Conservation (phyloP, 345 rosid species). For the Gossypium arboreum region DNA sequence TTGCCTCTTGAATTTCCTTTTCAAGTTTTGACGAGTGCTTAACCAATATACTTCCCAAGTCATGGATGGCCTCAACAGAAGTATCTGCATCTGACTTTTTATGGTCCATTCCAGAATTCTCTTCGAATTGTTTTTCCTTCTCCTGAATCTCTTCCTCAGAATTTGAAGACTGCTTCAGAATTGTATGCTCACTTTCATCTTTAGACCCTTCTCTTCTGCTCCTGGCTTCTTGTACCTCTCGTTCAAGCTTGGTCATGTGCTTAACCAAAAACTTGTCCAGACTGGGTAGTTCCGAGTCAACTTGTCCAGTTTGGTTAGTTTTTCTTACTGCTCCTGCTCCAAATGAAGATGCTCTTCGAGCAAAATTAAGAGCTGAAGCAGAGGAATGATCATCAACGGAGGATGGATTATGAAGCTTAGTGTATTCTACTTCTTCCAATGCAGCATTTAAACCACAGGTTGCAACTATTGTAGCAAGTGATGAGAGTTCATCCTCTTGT, state of each 20-base stretch:
- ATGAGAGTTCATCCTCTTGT: conserved; percentile 87
- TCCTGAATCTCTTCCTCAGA: conserved; percentile 59
- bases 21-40: conserved; percentile 43
- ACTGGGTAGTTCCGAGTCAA: conserved; percentile 57
- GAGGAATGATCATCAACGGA: conserved; percentile 24
- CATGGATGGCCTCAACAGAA: conserved; percentile 34
- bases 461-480: conserved; percentile 87
- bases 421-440: conserved; percentile 60
- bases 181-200: conserved; percentile 36
- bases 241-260: conserved; percentile 74
- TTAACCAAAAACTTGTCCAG: conserved; percentile 80
- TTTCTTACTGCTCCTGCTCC: conserved; percentile 32
- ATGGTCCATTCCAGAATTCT: conserved; percentile 14
- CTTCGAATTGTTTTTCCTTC: conserved; percentile 38
- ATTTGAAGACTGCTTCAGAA: conserved; percentile 56
- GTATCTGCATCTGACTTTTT: conserved; percentile 26
- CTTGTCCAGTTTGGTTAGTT: conserved; percentile 28
- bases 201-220: conserved; percentile 30
- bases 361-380: conserved; percentile 26
- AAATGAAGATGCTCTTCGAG: conserved; percentile 44
- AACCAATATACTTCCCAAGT: conserved; percentile 60
- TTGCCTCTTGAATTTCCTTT: conserved; percentile 36
- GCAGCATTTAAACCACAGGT: conserved; percentile 91
- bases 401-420: conserved; percentile 32
- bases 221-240: conserved; percentile 80